Evolutionary conservation across 129 eudicot genomes (phyloP).

Genomic region (Tagetes erecta): DNA sequence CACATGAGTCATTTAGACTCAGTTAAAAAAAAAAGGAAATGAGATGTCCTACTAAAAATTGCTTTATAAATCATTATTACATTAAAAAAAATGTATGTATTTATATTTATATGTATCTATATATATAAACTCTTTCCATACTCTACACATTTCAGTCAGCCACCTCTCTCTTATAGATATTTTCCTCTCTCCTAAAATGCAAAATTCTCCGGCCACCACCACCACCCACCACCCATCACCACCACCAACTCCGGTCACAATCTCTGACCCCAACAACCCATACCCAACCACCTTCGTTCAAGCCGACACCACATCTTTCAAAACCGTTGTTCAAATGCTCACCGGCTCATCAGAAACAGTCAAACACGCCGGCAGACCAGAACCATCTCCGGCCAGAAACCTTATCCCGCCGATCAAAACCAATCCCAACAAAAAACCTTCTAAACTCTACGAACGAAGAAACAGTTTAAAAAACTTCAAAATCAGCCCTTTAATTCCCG

Average conservation of each 20-base stretch:
- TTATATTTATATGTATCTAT: background rate
- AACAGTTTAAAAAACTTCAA: constrained; percentile 62
- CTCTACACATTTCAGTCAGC: constrained; percentile 2
- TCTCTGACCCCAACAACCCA: constrained; percentile 78
- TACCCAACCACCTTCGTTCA: constrained; percentile 97
- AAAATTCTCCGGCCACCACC: constrained; percentile 41
- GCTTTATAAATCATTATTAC: constrained; percentile 1
- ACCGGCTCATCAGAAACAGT: constrained; percentile 80
- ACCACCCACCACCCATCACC: constrained; percentile 38
- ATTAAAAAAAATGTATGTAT: background rate
- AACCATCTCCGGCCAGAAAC: constrained; percentile 30
- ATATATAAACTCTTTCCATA: constrained; percentile 9
- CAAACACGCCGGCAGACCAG: constrained; percentile 37
- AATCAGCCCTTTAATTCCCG: constrained; percentile 59
- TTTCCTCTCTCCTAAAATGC: constrained; percentile 41
- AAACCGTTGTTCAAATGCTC: constrained; percentile 84
- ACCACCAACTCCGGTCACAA: constrained; percentile 45
- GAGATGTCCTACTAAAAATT: background rate
- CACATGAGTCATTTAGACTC: too few species aligned
- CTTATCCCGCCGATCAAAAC: constrained; percentile 63
- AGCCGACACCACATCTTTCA: constrained; percentile 87
- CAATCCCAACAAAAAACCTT: constrained; percentile 49
- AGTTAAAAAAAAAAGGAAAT: too few species aligned
- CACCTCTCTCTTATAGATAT: constrained; percentile 4
- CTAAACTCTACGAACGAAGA: constrained; percentile 80